Evolutionary conservation across 441 rosid species (phyloP), one percentile per base, ranked within the genome.

Genomic region (Populus hybrid): DNA sequence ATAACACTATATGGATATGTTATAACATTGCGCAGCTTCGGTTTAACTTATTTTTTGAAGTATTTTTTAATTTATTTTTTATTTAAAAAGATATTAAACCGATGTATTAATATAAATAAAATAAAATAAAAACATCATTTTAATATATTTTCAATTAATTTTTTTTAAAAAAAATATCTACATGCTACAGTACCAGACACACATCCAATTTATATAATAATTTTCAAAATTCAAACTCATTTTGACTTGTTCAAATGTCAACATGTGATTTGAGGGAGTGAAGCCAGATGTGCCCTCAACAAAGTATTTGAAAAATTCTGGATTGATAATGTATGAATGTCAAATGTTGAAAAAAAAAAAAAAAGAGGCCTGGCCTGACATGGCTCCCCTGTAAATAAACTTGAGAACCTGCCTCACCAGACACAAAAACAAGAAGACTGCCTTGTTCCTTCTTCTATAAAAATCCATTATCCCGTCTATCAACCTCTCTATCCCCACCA

Each of bases 221-320:
- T 31, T 16, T 33, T 38, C 64, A 71, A 68, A 40, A 70, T 24
- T 77, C 79, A 77, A 71, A 64, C 73, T 33, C 23, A 64, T 35
- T 35, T 5, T 35, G 38, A 67, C 33, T 68, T 75, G 35, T 11
- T 36, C 31, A 29, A 29, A 29, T 29, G 31, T 29, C 31, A 29
- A 2, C 29, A 9, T 33, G 29, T 69, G 14, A 12, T 2, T n/a
- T 14, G 10, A 3, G 9, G 56, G 38, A 29, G 31, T 9, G 4
- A 4, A 69, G 50, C 2, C 14, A 36, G 45, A 61, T 61, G 79
- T 77, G 69, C 74, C 12, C 61, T 29, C 79, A 59, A 70, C 26
- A 20, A 29, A 29, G 31, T 29, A 29, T 29, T 29, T 29, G 31
- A 10, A 26, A 63, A 68, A n/a, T 2, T 18, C 10, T 33, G 68